Base-by-base conservation (phyloP, 2,329 filamentous ascomycete genomes). In the Fusarium sulawesiense region DNA sequence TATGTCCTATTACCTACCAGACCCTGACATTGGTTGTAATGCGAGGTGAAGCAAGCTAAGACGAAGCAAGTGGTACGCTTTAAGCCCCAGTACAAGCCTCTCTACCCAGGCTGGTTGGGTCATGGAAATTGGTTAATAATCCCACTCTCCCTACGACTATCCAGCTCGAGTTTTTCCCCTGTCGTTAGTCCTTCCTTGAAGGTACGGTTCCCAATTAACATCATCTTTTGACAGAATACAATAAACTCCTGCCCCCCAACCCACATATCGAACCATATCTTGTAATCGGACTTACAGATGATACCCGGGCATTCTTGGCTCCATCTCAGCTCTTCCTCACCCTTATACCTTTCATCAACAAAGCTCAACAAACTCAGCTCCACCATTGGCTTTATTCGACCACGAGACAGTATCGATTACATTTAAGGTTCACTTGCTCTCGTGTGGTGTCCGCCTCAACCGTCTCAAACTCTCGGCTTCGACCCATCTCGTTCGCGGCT, bases 401-500 rank as follows among this genome's bases (percentile, higher is more conserved):
- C 29, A 14, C 51, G 44, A 41, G 29, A 32, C 58, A 46, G 30
- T 41, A 58, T 56, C 42, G 48, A 20, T 42, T 27, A 46, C 21
- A 58, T 47, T 58, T 56, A 45, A 47, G 21, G 46, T 56, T 55
- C 68, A 34, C 59, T 56, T 30, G 34, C 47, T 60, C 54, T 42
- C 68, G 8, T n/a, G 10, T 49, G 47, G 32, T 51, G 53, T 56
- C 44, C 58, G 54, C 63, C 49, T 68, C 54, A 51, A 55, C 54
- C 32, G 37, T 42, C 56, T 47, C 48, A 42, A 48, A 46, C 42
- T 48, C 40, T 57, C 25, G 23, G 23, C 23, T 25, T 49, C 53
- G 29, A 47, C 40, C 58, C 46, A 60, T 54, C 59, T 57, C 23
- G 27, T 51, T 59, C 45, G 56, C 49, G 59, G 51, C 30, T 54